These are phyloP conservation scores for Penicillium paxilli DNA, from an alignment of 495 filamentous ascomycete genomes.

Conservation along the genomic window DNA sequence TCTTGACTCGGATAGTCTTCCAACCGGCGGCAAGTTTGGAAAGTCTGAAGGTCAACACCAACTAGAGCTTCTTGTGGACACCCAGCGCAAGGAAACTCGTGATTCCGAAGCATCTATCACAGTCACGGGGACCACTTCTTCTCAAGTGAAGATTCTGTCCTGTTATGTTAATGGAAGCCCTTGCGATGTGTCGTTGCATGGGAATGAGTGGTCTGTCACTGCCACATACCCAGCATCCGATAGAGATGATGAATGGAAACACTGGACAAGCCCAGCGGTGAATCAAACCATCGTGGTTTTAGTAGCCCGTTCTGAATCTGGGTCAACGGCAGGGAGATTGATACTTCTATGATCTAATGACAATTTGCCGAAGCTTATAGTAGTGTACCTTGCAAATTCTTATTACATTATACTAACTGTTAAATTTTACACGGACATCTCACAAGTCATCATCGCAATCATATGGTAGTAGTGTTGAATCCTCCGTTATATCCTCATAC, in stretches of 20 bases:
- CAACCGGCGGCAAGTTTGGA: neutral
- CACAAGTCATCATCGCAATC: slow-evolving; percentile 4
- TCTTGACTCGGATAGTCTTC: slow-evolving; percentile 29
- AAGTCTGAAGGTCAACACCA: neutral
- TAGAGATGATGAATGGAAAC: slow-evolving; percentile 28
- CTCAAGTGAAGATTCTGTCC: slow-evolving; percentile 7
- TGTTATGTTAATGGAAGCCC: slow-evolving; percentile 32
- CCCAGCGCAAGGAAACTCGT: slow-evolving; percentile 18
- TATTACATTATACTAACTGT: neutral
- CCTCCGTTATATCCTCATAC: slow-evolving; percentile 5
- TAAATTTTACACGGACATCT: neutral
- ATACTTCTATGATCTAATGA: slow-evolving; percentile 20
- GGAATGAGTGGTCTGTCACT: slow-evolving; percentile 15
- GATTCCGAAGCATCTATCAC: slow-evolving; percentile 21
- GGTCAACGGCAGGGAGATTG: slow-evolving; percentile 24
- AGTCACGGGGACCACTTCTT: slow-evolving; percentile 16
- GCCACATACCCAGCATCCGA: slow-evolving; percentile 25
- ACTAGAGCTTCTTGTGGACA: slow-evolving; percentile 17
- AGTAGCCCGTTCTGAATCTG: slow-evolving; percentile 12
- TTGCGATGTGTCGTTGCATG: slow-evolving; percentile 15
- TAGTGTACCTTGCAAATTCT: neutral
- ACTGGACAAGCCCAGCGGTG: slow-evolving; percentile 32
- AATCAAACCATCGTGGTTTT: slow-evolving; percentile 31
- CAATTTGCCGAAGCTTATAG: neutral
- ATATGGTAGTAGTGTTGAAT: too few species aligned